Conservation (phyloP, 2,329 filamentous ascomycete species). For the Phaeosphaeriaceae sp. region DNA sequence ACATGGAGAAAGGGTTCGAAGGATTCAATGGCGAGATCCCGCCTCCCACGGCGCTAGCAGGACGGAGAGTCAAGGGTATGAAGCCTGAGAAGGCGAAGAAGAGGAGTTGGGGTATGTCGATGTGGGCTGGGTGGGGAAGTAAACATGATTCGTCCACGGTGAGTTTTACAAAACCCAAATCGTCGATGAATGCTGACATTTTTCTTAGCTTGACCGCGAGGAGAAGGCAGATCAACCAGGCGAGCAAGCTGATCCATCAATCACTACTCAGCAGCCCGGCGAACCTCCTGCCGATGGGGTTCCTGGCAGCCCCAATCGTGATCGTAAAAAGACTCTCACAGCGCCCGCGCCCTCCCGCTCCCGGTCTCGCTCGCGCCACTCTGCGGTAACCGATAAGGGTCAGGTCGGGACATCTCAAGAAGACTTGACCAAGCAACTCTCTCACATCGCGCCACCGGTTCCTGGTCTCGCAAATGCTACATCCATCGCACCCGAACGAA, state of each 20-base stretch:
- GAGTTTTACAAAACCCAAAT: slow-evolving; percentile 10
- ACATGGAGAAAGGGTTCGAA: slow-evolving; percentile 75
- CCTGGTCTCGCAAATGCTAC: slow-evolving; percentile 39
- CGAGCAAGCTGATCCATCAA: slow-evolving; percentile 32
- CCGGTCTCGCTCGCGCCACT: slow-evolving; percentile 39
- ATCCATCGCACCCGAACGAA: slow-evolving; percentile 35
- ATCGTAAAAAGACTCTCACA: slow-evolving; percentile 10
- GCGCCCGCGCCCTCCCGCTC: slow-evolving; percentile 18
- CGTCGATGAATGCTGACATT: slow-evolving; percentile 1
- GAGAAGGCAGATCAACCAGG: slow-evolving; percentile 37
- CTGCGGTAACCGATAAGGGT: slow-evolving; percentile 42
- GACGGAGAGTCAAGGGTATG: slow-evolving; percentile 64
- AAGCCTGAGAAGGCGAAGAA: slow-evolving; percentile 61
- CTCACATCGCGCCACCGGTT: slow-evolving; percentile 21
- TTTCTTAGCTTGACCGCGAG: slow-evolving; percentile 41
- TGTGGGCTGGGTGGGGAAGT: slow-evolving; percentile 89
- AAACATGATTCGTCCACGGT: slow-evolving; percentile 85
- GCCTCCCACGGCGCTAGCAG: slow-evolving; percentile 83
- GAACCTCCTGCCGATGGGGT: slow-evolving; percentile 46
- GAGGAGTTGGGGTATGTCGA: slow-evolving; percentile 76
- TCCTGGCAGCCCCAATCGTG: slow-evolving; percentile 14
- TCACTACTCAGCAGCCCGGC: slow-evolving; percentile 20
- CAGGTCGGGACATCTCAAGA: slow-evolving; percentile 32
- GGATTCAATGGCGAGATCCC: slow-evolving; percentile 76
- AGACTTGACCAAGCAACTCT: slow-evolving; percentile 20